phyloP scores from a whole-genome alignment of 805 yeast genomes.

The Priceomyces medius region DNA sequence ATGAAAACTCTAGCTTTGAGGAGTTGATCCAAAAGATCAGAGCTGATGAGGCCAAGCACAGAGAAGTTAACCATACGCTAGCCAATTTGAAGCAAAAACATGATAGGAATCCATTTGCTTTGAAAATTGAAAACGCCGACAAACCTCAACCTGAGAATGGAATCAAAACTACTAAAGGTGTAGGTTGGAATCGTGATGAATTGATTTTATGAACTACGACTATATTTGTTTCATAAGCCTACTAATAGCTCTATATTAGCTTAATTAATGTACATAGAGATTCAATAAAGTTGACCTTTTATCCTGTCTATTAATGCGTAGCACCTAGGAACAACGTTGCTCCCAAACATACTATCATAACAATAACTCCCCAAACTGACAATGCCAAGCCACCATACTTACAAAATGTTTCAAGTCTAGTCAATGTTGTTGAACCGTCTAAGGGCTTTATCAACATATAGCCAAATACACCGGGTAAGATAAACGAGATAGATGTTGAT shows the following conservation, averaged over 20 bases:
- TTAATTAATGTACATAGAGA: neutral
- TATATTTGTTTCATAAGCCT: too few relatives aligned
- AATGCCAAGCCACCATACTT: constrained; percentile 43
- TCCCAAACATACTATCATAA: constrained; percentile 55
- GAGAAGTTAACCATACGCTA: constrained; percentile 77
- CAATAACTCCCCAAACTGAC: constrained; percentile 52
- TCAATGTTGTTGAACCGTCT: constrained; percentile 24
- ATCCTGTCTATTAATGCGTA: constrained; percentile 24
- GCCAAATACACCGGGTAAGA: constrained; percentile 77
- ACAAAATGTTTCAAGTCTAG: constrained; percentile 28
- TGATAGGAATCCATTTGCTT: constrained; percentile 70
- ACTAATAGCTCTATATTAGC: neutral
- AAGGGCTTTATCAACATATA: constrained; percentile 50
- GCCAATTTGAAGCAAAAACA: constrained; percentile 54
- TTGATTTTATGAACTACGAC: constrained; percentile 20
- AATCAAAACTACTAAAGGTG: constrained; percentile 27
- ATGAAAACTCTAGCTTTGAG: constrained; percentile 49
- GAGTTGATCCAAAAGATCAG: constrained; percentile 62
- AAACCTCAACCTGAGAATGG: constrained; percentile 40
- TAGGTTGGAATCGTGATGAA: constrained; percentile 44
- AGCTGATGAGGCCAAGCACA: constrained; percentile 77
- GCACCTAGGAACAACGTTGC: constrained; percentile 48
- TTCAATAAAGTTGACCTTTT: neutral
- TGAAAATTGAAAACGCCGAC: constrained; percentile 35
- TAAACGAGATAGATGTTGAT: constrained; percentile 74